These are phyloP conservation scores for Fusarium odoratissimum DNA, from an alignment of 2,329 filamentous ascomycete species.

Conservation along the genomic window DNA sequence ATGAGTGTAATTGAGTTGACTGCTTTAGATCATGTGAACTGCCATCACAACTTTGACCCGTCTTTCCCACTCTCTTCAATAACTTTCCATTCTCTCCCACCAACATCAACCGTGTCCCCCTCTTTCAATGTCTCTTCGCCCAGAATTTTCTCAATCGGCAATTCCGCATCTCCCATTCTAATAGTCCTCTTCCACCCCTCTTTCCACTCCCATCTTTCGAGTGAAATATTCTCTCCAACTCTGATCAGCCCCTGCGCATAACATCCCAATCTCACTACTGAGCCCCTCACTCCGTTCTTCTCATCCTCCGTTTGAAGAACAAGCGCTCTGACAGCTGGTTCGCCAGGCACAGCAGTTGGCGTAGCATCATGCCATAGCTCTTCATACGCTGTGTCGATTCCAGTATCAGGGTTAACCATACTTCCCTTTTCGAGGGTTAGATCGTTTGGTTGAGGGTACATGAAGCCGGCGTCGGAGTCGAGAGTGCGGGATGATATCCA, in stretches of 20 bases:
- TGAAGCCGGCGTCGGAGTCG: constrained; percentile 66
- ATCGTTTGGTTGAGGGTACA: constrained; percentile 57
- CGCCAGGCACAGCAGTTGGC: constrained; percentile 38
- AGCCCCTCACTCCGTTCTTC: constrained; percentile 54
- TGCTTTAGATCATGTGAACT: not conserved
- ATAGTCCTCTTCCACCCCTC: constrained; percentile 51
- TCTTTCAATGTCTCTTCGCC: constrained; percentile 19
- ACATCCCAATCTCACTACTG: constrained; percentile 65
- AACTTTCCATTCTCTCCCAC: constrained; percentile 50
- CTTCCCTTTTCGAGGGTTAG: constrained; percentile 66
- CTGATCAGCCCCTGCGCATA: constrained; percentile 68
- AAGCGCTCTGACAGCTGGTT: not conserved
- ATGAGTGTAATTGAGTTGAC: not conserved
- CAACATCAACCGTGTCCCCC: constrained; percentile 36
- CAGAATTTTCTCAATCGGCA: constrained; percentile 51
- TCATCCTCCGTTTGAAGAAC: constrained; percentile 28
- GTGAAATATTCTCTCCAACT: constrained; percentile 54
- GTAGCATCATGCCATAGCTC: constrained; percentile 71
- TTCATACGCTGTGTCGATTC: constrained; percentile 67
- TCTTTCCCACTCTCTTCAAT: constrained; percentile 43
- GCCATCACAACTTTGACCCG: not conserved
- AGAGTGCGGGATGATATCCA: constrained; percentile 67
- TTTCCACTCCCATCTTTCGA: constrained; percentile 67
- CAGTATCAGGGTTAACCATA: constrained; percentile 69
- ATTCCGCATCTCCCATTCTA: constrained; percentile 48